These are phyloP conservation scores for Vinca major DNA, from an alignment of 305 asterid genomes.

Conservation along the genomic window DNA sequence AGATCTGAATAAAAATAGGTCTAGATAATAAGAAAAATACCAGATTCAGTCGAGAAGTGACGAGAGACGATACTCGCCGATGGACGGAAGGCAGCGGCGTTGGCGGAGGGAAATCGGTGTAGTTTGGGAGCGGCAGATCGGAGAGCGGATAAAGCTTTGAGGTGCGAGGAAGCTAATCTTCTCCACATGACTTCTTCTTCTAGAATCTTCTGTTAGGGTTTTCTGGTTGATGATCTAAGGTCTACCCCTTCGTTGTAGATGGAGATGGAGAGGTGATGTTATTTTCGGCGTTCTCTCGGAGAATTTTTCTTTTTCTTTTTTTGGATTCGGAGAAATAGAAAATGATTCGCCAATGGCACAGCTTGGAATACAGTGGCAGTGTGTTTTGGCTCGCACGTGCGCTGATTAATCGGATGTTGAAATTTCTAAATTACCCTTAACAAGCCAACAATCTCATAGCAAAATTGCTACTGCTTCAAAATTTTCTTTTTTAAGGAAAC, in stretches of 20 bases:
- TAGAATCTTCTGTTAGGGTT: conserved; percentile 12
- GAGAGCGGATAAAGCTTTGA: conserved; percentile 19
- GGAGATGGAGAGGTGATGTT: background rate
- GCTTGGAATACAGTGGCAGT: conserved; percentile 14
- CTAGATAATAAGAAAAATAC: conserved; percentile 12
- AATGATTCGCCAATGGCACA: background rate
- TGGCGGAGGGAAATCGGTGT: conserved; percentile 14
- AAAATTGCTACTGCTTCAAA: too few species aligned
- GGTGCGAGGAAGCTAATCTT: conserved; percentile 24
- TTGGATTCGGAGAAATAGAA: background rate
- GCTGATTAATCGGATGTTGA: background rate
- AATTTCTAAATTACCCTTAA: background rate
- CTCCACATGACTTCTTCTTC: conserved; percentile 30
- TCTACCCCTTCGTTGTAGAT: conserved; percentile 13
- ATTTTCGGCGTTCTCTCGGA: background rate
- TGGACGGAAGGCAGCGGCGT: conserved; percentile 19
- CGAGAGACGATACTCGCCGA: conserved; percentile 18
- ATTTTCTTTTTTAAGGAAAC: too few species aligned
- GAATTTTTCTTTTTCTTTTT: background rate
- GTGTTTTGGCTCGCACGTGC: conserved; percentile 22
- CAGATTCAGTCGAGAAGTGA: conserved; percentile 29
- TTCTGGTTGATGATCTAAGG: conserved; percentile 23
- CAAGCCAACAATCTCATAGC: too few species aligned
- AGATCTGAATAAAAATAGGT: conserved; percentile 8
- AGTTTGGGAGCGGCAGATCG: conserved; percentile 28